These are phyloP conservation scores for Carex pumila DNA, from an alignment of 176 grass and related monocot genomes.

Conservation along the genomic window DNA sequence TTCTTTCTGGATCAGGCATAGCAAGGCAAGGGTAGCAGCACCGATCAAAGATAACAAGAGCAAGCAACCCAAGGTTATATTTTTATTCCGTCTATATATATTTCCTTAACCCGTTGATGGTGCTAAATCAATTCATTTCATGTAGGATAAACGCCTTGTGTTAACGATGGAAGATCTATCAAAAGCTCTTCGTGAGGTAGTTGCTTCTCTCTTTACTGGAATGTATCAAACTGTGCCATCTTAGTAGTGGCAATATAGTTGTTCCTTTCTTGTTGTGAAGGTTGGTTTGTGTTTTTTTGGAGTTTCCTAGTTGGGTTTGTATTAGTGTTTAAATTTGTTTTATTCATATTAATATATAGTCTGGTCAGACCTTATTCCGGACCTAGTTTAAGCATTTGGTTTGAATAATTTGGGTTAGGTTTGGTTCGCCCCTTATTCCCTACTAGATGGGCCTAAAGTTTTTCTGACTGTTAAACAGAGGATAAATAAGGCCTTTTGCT, in stretches of 20 bases:
- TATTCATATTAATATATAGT: background rate
- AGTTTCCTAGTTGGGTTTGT: background rate
- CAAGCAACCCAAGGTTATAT: slow-evolving; percentile 83
- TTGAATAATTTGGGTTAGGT: background rate
- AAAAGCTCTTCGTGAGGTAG: slow-evolving; percentile 74
- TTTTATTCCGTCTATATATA: background rate
- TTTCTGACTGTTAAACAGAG: background rate
- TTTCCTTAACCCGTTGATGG: background rate
- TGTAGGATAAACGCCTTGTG: slow-evolving; percentile 91
- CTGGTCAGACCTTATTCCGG: background rate
- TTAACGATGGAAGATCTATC: slow-evolving; percentile 98
- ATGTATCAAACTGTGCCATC: background rate
- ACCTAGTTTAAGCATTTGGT: background rate
- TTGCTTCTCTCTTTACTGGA: background rate
- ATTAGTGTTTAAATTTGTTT: background rate
- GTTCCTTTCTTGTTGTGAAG: background rate
- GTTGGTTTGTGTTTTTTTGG: background rate
- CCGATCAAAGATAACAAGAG: slow-evolving; percentile 99
- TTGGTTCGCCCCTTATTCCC: background rate
- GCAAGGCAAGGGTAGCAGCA: slow-evolving; percentile 86
- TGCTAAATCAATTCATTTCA: slow-evolving; percentile 1
- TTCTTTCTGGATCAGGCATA: slow-evolving; percentile 49
- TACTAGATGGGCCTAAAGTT: background rate
- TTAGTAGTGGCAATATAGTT: background rate
- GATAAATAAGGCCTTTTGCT: background rate